phyloP scores from a whole-genome alignment of 495 filamentous ascomycete species.

The Filosporella fistucella region DNA sequence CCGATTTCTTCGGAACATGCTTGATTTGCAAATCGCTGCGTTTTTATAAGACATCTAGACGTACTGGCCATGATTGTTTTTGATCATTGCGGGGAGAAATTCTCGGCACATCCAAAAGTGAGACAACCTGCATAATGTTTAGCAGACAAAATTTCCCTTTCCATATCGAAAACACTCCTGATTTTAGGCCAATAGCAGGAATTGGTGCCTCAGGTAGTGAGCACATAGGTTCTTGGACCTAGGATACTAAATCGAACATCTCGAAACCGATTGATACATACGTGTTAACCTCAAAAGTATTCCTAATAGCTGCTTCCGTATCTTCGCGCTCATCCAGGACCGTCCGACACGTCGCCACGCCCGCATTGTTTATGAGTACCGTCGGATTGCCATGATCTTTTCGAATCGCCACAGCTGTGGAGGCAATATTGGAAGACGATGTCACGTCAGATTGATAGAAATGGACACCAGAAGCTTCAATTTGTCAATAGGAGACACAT shows the following conservation, averaged over 20 bases:
- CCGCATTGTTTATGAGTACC: slow-evolving; percentile 74
- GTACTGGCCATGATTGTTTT: slow-evolving; percentile 65
- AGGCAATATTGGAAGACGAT: slow-evolving; percentile 39
- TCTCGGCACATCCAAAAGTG: slow-evolving; percentile 60
- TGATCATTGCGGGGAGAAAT: slow-evolving; percentile 64
- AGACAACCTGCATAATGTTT: too few species aligned
- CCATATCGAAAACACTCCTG: too few species aligned
- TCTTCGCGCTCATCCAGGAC: slow-evolving; percentile 51
- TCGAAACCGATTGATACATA: too few species aligned
- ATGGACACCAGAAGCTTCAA: slow-evolving; percentile 38
- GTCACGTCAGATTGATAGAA: slow-evolving; percentile 63
- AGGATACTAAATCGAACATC: too few species aligned
- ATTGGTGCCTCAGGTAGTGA: too few species aligned
- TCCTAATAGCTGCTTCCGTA: slow-evolving; percentile 49
- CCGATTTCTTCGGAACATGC: too few species aligned
- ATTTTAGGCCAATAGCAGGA: too few species aligned
- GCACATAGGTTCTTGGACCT: too few species aligned
- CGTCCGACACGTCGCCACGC: slow-evolving; percentile 52
- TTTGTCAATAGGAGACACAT: too few species aligned
- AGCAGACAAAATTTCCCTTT: too few species aligned
- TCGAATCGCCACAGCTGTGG: slow-evolving; percentile 44
- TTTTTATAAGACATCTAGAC: too few species aligned
- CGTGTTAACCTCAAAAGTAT: slow-evolving; percentile 68
- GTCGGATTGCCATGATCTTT: slow-evolving; percentile 58
- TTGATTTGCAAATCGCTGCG: too few species aligned